Evolutionary conservation across 306 rosid genomes (phyloP), one percentile per base, ranked within the genome.

Genomic region (Corylus heterophylla): DNA sequence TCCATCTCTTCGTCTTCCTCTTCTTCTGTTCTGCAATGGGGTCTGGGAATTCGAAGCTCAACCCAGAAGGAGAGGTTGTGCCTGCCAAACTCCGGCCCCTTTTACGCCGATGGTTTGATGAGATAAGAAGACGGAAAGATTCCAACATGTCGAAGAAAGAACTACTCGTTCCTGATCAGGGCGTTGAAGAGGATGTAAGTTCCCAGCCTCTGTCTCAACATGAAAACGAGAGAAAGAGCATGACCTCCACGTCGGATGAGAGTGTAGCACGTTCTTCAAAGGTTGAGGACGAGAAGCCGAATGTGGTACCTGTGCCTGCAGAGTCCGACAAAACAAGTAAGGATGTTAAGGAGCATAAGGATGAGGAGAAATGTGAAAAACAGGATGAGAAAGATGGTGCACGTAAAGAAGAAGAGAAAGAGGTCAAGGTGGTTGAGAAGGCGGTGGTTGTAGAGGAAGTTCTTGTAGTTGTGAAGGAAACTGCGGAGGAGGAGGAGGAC

Each of bases 1-100:
- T 61, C 79, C 37, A 79, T 76, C 27, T 59, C 64, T 44, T 35
- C 16, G 8, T 54, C 68, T 1, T 31, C 35, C 25, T 35, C 16
- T 12, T 54, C 62, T 52, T 55, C 51, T 37, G 48, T 20, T 76
- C 71, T 69, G 72, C 64, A 88, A 94, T 92, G 97, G 97, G 97
- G 51, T 76, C 84, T 27, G 82, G 84, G 11, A 87, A 44, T 66
- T 89, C 97, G 17, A 94, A 76, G 88, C 75, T 79, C 73, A 76
- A 75, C 69, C 64, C 85, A 17, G 80, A 78, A 51, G 82, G 66
- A 47, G 88, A 79, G 48, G 81, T 20, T 1, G 29, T 79, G 2
- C 86, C 92, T n/a, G 49, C 74, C 14, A 86, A 75, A 62, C 68
- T 79, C 5, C 88, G 81, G 18, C 78, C 96, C 4, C 50, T 86